Evolutionary conservation across 2,329 filamentous ascomycete genomes (phyloP), one percentile per base, ranked within the genome.

Genomic region (Penicillium sp.): DNA sequence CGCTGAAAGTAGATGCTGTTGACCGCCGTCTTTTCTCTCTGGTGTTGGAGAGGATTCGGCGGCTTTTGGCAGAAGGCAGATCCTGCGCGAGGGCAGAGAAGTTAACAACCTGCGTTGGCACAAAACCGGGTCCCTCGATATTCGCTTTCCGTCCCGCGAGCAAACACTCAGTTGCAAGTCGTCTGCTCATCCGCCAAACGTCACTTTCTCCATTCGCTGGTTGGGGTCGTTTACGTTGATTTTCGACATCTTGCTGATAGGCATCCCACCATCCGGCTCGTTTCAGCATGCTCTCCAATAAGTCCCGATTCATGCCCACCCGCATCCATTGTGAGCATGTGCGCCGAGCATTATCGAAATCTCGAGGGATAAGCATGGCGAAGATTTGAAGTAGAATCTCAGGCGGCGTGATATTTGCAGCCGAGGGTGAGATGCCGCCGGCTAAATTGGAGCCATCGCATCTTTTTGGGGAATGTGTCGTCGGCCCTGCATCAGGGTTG

Each of bases 341-440:
- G 57, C 83, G 81, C 16, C 86, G 79, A 14, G 85, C 84, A 50
- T 82, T 77, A 62, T 89, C 81, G 66, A 87, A 88, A 60, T 81
- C 78, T 21, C 70, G 68, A 0, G 81, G 80, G 13, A 67, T 61
- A 3, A 83, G 67, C 59, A 76, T 71, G 5, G 56, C 59, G 54
- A 77, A 81, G 5, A 84, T 76, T 6, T 78, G 70, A 40, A 79
- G 74, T 1, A 84, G 46, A 18, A 84, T 75, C 60, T 84, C 82
- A 9, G 69, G 62, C 1, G 82, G 81, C 14, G 77, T 52, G 28
- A 63, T 49, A 49, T 73, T 76, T 44, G 70, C 63, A 40, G 70
- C 46, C 44, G 73, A 62, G 52, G 68, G 59, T 18, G 58, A 51
- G 21, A 23, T 48, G 23, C 13, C 24, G n/a, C 21, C 24, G 2